Conservation (phyloP, 208 protist genomes). For the Herpetomonas tarakana region DNA sequence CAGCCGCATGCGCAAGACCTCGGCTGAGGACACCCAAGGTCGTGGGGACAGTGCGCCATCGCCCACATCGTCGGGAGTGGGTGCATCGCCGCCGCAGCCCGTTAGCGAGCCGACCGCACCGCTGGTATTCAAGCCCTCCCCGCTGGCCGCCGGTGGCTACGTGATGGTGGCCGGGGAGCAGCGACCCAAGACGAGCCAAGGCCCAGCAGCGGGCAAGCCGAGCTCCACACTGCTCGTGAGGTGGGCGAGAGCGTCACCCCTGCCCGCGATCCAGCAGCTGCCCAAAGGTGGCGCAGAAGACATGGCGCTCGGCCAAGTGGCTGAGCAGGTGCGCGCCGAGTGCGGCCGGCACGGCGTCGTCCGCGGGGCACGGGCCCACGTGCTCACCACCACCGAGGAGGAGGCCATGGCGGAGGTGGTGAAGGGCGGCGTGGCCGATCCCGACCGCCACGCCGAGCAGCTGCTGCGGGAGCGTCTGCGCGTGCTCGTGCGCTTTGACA, state of each 20-base stretch:
- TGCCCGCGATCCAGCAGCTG: neutral
- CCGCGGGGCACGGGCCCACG: conserved; percentile 32
- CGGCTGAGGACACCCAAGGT: conserved; percentile 14
- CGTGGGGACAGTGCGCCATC: no score
- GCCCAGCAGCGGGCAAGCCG: conserved; percentile 43
- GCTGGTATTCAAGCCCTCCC: conserved; percentile 57
- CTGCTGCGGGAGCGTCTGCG: conserved; percentile 43
- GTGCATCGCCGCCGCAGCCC: no score
- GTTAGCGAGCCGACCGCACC: no score
- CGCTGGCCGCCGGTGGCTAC: conserved; percentile 68
- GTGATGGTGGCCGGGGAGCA: conserved; percentile 26
- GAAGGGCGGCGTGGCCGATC: neutral
- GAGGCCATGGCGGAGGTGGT: conserved; percentile 8
- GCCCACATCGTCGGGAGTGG: no score
- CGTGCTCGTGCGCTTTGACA: conserved; percentile 82
- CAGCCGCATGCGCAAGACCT: conserved; percentile 39
- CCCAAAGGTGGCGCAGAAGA: neutral
- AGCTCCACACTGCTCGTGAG: conserved; percentile 78
- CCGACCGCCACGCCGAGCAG: conserved; percentile 10
- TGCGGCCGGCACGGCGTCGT: conserved; percentile 63
- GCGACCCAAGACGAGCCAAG: conserved; percentile 3
- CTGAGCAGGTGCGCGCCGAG: conserved; percentile 29
- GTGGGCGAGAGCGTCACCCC: conserved; percentile 15
- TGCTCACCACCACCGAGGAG: conserved; percentile 23
- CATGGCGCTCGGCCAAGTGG: conserved; percentile 15